Base-by-base conservation (phyloP, 495 filamentous ascomycete species). In the Tuber umbilicatum region DNA sequence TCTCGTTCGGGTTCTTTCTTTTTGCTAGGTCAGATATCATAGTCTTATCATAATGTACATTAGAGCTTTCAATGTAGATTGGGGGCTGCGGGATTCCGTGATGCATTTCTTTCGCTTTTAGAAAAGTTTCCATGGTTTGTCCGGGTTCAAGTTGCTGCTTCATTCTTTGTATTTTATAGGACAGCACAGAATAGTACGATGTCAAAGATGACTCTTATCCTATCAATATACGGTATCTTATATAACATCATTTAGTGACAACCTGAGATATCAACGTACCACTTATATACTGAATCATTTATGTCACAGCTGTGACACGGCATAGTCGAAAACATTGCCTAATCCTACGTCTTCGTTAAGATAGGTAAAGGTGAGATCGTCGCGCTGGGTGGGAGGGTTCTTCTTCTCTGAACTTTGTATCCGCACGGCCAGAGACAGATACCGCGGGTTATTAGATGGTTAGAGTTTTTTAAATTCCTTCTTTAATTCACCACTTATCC, bases 401-500 rank as follows among this genome's bases (percentile, higher is more conserved):
- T 35, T 78, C 27, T 79, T 67, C 69, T 72, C 76, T 74, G 69
- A 71, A 50, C 77, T 74, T 79, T 78, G 72, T 79, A 79, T 78
- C 75, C 77, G 41, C 72, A 47, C 75, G 76, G 76, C 45, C 75
- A 78, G n/a, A n/a, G n/a, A n/a, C 43, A 31, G 43, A 73, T 70
- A 78, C 71, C 71, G 76, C 67, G 77, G 69, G 76, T 74, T 78
- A 75, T 78, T 72, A 78, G 71, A 73, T 78, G 73, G 76, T 69
- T 72, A 78, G 76, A 78, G 74, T 23, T 77, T 35, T 5, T 64
- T 76, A 14, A 14, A 69, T 68, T 68, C 5, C 17, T 38, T 43
- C 2, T 45, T 60, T 42, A 55, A 35, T 40, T 27, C 10, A 47
- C 40, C 41, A 21, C 27, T 43, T 27, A 16, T 42, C 38, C 41